Evolutionary conservation across 345 rosid genomes (phyloP), one percentile per base, ranked within the genome.

Genomic region (Populus pruinosa): DNA sequence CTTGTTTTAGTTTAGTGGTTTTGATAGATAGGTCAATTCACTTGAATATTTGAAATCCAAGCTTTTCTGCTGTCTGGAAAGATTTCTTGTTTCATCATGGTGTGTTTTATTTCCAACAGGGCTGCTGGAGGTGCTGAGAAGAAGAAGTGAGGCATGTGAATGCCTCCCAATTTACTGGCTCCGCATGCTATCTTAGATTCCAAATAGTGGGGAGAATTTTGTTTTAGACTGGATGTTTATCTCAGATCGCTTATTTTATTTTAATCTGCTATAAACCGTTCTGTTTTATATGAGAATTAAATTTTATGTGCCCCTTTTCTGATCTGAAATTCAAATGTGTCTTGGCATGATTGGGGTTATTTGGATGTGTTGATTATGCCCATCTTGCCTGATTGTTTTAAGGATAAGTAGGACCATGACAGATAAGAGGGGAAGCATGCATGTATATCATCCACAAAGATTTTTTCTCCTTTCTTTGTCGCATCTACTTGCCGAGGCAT

Each of bases 111-210:
- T 0, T 27, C 6, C 43, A 79, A 44, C 88, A 88, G 93, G 86
- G 87, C 91, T 67, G 68, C 80, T n/a, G 91, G 82, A 17, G 82
- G 87, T 62, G 76, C 81, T 3, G 93, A 90, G 82, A 90, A 88
- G 83, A 90, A 90, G 90, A 88, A 88, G 77, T 90, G 86, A 89
- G 70, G 29, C 27, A 23, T 59, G 5, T n/a, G 16, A 27, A 8
- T 2, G 64, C n/a, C 64, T 59, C 5, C 5, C 12, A 25, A 59
- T n/a, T 47, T 47, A 47, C 50, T 47, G 18, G 16, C 12, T 59
- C 64, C 64, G 9, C 16, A 59, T 9, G 63, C 6, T 59, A n/a
- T n/a, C n/a, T 10, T n/a, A 10, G 6, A n/a, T 23, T 59, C 63
- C 3, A 56, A n/a, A 21, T 53, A 53, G 9, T 53, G 20, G 16